Base-by-base conservation (phyloP, 768 basidiomycete genomes). In the Boletus pseudo-olivaceus region DNA sequence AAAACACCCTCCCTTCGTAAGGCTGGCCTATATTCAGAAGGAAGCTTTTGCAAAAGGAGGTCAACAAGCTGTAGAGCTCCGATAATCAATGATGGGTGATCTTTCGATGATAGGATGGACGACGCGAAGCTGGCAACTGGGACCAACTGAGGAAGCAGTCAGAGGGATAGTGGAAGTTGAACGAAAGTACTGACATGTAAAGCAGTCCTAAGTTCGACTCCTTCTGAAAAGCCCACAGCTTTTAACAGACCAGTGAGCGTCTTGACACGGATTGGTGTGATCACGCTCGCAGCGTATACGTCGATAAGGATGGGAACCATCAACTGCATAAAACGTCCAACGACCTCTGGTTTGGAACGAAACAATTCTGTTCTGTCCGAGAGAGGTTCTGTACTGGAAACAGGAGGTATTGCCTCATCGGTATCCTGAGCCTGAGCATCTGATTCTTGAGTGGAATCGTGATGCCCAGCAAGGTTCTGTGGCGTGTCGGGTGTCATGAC, bases 211-310 rank as follows among this genome's bases (percentile, higher is more conserved):
- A 98, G 75, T 12, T 85, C 87, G 7, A 87, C 85, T 3, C 82
- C 80, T 51, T 92, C 87, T 43, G 92, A 76, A 70, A 94, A 98
- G 57, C 91, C 89, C 53, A 96, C 84, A 3, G 96, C 93, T 69
- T 98, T 97, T 59, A 97, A 72, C 47, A 98, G 64, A 1, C 88
- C 93, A 0, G 86, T 89, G 57, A 98, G 75, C 0, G 93, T 92
- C 75, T 96, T 95, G 40, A 89, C 82, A 55, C 97, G 81, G 11
- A 98, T 85, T 3, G 90, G 84, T 0, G 87, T 83, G 46, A 87
- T 85, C 27, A 98, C 95, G 68, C 93, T 97, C 30, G 97, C 96
- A n/a, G 95, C 90, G 71, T 98, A 98, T n/a, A 99, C 95, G 63
- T 98, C 97, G 54, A 98, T 87, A 51, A 99, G 80, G 51, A 97